Conservation (phyloP, 768 basidiomycete species). For the Pleurotus cornucopiae region DNA sequence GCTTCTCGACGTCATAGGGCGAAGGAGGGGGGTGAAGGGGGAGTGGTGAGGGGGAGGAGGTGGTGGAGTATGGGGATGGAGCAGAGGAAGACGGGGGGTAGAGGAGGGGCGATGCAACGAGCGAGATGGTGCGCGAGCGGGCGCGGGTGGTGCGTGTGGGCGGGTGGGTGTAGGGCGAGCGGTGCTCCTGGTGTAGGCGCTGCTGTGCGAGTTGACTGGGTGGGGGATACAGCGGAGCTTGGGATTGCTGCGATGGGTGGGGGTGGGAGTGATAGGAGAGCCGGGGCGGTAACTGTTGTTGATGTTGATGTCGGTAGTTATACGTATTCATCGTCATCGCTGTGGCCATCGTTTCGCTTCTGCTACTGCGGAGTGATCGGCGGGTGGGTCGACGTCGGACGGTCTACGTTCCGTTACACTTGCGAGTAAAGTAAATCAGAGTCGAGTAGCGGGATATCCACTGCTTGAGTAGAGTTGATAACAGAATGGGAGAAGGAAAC, state of each 20-base stretch:
- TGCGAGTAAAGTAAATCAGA: too few relatives aligned
- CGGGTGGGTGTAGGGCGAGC: slow-evolving; percentile 1
- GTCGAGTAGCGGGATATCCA: too few relatives aligned
- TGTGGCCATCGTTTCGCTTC: background rate
- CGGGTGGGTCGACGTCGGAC: too few relatives aligned
- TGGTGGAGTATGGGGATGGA: background rate
- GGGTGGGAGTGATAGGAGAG: background rate
- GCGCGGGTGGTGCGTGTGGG: slow-evolving; percentile 1
- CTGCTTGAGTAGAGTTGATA: too few relatives aligned
- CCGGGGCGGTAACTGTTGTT: background rate
- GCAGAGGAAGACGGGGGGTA: background rate
- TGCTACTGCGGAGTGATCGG: too few relatives aligned
- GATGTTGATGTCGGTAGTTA: background rate
- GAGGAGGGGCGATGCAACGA: background rate
- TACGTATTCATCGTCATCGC: background rate
- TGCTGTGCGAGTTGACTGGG: background rate
- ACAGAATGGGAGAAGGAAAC: too few relatives aligned
- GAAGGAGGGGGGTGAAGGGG: background rate
- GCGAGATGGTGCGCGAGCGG: background rate
- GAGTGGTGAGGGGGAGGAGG: too few relatives aligned
- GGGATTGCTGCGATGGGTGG: background rate
- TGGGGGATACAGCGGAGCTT: too few relatives aligned
- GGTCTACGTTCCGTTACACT: too few relatives aligned
- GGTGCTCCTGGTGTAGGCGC: background rate
- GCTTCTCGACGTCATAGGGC: background rate